Evolutionary conservation across 352 stramenopile species (phyloP).

Genomic region (Aphanomyces stellatus): DNA sequence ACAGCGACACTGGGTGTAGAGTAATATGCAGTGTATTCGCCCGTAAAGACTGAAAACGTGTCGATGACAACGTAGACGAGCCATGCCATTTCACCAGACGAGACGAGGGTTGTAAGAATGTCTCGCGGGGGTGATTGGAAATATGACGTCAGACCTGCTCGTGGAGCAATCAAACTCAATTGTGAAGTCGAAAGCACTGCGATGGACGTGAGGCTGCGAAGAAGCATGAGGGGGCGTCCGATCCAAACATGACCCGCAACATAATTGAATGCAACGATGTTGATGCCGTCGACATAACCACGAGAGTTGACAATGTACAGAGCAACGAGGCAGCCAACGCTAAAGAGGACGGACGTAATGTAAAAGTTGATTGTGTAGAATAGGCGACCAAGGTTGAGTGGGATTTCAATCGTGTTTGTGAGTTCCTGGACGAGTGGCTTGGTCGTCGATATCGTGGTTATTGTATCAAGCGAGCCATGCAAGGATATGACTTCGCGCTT

Average conservation of each 20-base stretch:
- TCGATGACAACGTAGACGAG: conserved; percentile 13
- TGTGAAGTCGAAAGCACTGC: not conserved
- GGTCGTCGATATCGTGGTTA: not conserved
- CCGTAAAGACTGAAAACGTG: not conserved
- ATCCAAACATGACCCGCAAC: conserved; percentile 1
- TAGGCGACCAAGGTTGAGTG: conserved; percentile 4
- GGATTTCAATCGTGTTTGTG: conserved; percentile 4
- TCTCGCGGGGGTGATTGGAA: not conserved
- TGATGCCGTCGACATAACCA: not conserved
- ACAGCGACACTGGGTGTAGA: not conserved
- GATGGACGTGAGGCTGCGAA: not conserved
- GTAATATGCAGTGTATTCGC: not conserved
- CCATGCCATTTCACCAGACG: not conserved
- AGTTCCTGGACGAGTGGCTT: not conserved
- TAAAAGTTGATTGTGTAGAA: not conserved
- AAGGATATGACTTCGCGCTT: conserved; percentile 4
- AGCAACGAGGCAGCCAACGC: not conserved
- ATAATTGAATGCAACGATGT: not conserved
- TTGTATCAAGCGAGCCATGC: not conserved
- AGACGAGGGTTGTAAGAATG: not conserved
- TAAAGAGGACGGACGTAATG: not conserved
- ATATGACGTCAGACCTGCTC: not conserved
- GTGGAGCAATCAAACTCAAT: not conserved
- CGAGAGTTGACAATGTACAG: not conserved
- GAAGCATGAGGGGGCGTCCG: not conserved